Evolutionary conservation across 306 rosid genomes (phyloP).

Genomic region (Trifolium fragiferum): DNA sequence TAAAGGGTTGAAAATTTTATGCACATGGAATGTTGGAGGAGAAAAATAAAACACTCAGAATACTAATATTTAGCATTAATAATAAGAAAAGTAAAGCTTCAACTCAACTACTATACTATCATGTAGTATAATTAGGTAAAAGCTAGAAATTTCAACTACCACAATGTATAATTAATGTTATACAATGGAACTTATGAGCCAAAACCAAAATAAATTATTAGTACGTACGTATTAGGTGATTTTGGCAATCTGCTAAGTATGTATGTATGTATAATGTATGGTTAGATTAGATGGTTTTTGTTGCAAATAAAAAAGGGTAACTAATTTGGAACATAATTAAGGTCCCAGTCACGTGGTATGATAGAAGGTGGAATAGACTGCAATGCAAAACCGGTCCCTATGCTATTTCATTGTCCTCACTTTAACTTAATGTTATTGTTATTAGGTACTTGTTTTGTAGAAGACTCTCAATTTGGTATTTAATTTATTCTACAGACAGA

Average conservation of each 20-base stretch:
- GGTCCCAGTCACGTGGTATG: conserved; percentile 63
- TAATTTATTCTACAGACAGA: neutral
- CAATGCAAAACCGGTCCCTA: conserved; percentile 45
- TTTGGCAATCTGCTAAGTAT: no score
- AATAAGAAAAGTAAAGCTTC: neutral
- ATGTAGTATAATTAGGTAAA: conserved; percentile 31
- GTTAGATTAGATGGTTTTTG: no score
- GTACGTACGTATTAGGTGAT: no score
- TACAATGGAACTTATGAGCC: neutral
- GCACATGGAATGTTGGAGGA: conserved; percentile 84
- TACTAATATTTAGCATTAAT: neutral
- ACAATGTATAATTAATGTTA: neutral
- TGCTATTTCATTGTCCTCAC: no score
- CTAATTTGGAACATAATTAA: neutral
- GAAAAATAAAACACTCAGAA: neutral
- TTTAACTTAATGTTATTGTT: conserved; percentile 38
- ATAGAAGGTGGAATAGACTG: conserved; percentile 36
- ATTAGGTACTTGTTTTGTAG: neutral
- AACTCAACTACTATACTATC: neutral
- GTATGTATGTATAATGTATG: no score
- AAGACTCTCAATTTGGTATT: neutral
- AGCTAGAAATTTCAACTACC: conserved; percentile 29
- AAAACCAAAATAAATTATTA: neutral
- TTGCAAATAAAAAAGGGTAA: neutral
- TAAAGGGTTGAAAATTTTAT: conserved; percentile 48